phyloP scores from a whole-genome alignment of 441 rosid species.

The Kokia cookei region DNA sequence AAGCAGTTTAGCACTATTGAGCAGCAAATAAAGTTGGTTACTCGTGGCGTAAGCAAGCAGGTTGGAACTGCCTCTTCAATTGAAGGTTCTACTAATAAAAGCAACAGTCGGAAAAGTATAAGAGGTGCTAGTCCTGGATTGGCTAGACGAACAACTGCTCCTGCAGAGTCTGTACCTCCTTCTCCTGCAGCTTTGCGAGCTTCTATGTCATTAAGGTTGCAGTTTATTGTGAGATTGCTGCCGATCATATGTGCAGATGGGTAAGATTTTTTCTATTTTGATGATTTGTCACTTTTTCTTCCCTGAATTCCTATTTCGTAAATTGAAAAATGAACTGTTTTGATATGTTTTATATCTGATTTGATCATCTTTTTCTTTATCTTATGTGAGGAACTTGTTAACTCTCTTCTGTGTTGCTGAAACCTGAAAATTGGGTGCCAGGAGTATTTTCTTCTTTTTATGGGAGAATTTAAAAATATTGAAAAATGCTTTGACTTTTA shows the following conservation, averaged over 20 bases:
- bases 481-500: background rate
- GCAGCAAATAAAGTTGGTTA: conserved; percentile 70
- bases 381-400: background rate
- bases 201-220: conserved; percentile 86
- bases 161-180: conserved; percentile 57
- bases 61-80: conserved; percentile 56
- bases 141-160: conserved; percentile 54
- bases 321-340: background rate
- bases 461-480: background rate
- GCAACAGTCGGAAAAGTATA: conserved; percentile 66
- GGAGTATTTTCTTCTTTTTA: background rate
- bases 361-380: background rate
- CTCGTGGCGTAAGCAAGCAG: conserved; percentile 70
- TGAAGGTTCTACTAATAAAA: conserved; percentile 68
- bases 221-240: conserved; percentile 77
- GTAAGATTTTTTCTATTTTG: conserved; percentile 23
- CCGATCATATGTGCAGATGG: conserved; percentile 77
- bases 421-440: background rate
- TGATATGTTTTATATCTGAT: background rate
- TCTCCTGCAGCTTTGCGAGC: conserved; percentile 87
- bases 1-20: conserved; percentile 89
- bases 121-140: conserved; percentile 91
- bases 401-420: background rate
- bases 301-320: background rate
- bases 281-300: background rate